Evolutionary conservation across 495 filamentous ascomycete genomes (phyloP), one percentile per base, ranked within the genome.

Genomic region (Neurospora sp.): DNA sequence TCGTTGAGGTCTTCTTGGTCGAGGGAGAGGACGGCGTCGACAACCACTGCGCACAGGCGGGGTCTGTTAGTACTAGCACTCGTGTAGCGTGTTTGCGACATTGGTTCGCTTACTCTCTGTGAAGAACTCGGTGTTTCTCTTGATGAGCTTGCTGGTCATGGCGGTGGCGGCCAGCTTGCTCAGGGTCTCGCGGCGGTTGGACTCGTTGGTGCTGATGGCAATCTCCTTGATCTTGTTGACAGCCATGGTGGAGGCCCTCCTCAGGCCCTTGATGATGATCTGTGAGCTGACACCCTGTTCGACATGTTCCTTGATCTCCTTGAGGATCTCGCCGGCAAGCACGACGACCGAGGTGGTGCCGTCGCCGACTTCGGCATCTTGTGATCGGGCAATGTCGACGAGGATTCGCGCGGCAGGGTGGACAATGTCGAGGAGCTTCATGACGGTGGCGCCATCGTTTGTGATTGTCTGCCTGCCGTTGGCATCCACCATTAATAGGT

Each of bases 211-310:
- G 82, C 90, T 91, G 73, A 98, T 89, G 38, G 93, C 91, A 84
- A 99, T 99, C 82, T 99, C 96, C 87, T 94, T 96, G 78, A 99
- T 91, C 86, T 97, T 98, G 85, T 98, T 98, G 80, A 98, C 95
- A 5, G 96, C 96, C 91, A 99, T 95, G 72, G 86, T 84, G 41
- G 91, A 92, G 37, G 94, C 93, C 84, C 91, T 92, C 84, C 96
- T 89, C 75, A 98, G 87, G 76, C 94, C 96, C 88, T 97, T 98
- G 81, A 98, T 92, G 81, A 99, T 97, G 66, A 93, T 92, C 86
- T 98, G 96, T 78, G 95, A 92, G 86, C 96, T 97, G 77, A 98
- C 93, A 70, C 96, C 96, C 82, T 96, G 92, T 84, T 99, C 96
- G 48, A 99, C 96, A 78, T 93, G 90, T 78, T 97, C 94, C 77